Evolutionary conservation across 495 filamentous ascomycete genomes (phyloP), one percentile per base, ranked within the genome.

Genomic region (Aspergillus hancockii): DNA sequence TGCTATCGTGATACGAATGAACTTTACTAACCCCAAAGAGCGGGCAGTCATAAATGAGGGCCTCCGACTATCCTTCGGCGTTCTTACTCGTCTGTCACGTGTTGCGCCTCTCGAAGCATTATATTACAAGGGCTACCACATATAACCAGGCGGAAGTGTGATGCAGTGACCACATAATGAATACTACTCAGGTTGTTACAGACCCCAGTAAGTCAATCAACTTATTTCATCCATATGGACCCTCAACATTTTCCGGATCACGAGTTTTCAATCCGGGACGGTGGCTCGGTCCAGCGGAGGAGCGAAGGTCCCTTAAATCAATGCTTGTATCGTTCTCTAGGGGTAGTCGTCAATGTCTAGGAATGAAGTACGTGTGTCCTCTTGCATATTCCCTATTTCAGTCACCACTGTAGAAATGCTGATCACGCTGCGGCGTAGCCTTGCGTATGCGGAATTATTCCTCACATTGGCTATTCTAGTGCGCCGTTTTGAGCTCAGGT

Each of bases 21-120:
- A 38, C 4, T 21, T 7, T 49, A 0, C 50, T 19, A 32, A 53
- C 16, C n/a, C 14, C 7, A 18, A 16, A 14, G 3, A 75, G 70
- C 62, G 28, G n/a, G 79, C 65, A 18, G 66, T 73, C 1, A 67
- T 83, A 28, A 58, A 58, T n/a, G 83, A 84, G 65, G 63, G 59
- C 7, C 57, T 83, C 22, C 75, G 82, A 1, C 58, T 80, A 6
- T 65, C 62, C 4, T 70, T 71, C 59, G 71, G 76, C 18, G 51
- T 71, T 3, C 62, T 62, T 8, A 63, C 52, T 16, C 68, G 79
- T 1, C 61, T 70, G 1, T 66, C 76, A 4, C 66, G 77, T 6
- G 55, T 73, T 14, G 71, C 75, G 1, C 56, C 58, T 9, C 65
- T 67, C 38, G 63, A 70, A 22, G 63, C 63, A 14, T 47, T 81